Evolutionary conservation across 2,329 filamentous ascomycete genomes (phyloP), one percentile per base, ranked within the genome.

Genomic region (Paramyrothecium roridum): DNA sequence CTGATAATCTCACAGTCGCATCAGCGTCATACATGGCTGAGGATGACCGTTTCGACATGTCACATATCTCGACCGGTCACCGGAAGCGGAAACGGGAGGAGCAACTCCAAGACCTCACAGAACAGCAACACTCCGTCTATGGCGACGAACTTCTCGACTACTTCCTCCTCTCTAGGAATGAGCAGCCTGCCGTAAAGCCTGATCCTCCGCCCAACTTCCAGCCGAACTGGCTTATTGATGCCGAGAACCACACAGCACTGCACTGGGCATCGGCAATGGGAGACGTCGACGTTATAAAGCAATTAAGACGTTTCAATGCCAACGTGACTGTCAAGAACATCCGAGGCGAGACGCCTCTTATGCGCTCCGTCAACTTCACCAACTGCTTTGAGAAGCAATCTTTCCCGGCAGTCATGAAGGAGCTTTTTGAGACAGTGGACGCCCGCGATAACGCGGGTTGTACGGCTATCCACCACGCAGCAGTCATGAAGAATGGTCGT

Each of bases 231-330:
- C 81, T 88, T n/a, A 97, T 99, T 59, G 95, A 99, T 69, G 89
- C 92, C 47, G 92, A 96, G 65, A 88, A 88, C 11, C 93, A 98
- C 67, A 96, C 92, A 2, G 93, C 93, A 7, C 82, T 99, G 61
- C 95, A 99, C 69, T 99, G 95, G 95, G 95, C 93, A 19, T 92
- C 91, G 53, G 91, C 95, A 22, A 99, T 99, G 93, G 95, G 95
- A 56, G 95, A 98, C 63, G 80, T 97, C 30, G 90, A 93, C 50
- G 90, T 98, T 17, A 91, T 97, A 58, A 91, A 88, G 70, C 89
- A 96, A 70, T 79, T 99, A 19, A 88, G 95, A 63, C 82, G 86
- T 45, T 91, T 93, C 57, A 88, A 90, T 46, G 92, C 93, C 12
- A 85, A 85, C 57, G 79, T 91, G 17, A 84, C 85, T 30, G 85